phyloP scores from a whole-genome alignment of 768 basidiomycete genomes.

The Tulasnella sp. region DNA sequence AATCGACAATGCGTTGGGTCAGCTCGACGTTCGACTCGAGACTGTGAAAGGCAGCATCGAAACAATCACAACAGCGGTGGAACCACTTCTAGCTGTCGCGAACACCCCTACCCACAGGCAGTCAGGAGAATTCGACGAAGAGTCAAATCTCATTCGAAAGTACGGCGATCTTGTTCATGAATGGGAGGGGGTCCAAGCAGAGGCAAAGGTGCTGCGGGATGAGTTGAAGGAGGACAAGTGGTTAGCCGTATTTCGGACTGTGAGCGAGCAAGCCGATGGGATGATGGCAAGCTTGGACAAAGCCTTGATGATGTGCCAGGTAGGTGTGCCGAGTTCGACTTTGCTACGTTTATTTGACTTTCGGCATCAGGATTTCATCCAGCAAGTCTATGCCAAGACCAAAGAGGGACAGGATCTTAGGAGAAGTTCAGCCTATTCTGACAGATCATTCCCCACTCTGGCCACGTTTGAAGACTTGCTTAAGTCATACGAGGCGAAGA shows the following conservation, averaged over 20 bases:
- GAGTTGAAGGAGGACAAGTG: conserved; percentile 97
- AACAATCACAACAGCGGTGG: conserved; percentile 59
- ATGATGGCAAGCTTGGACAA: conserved; percentile 98
- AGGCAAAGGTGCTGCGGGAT: conserved; percentile 75
- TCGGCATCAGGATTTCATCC: conserved; percentile 67
- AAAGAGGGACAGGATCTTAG: background rate
- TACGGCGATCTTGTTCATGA: conserved; percentile 67
- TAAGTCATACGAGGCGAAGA: conserved; percentile 81
- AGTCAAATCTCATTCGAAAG: conserved; percentile 60
- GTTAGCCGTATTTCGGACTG: conserved; percentile 90
- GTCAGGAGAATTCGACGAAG: conserved; percentile 40
- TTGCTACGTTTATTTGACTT: background rate
- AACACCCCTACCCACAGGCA: conserved; percentile 46
- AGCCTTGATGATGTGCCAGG: conserved; percentile 84
- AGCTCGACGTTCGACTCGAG: conserved; percentile 73
- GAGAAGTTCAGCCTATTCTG: conserved; percentile 18
- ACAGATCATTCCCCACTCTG: conserved; percentile 1
- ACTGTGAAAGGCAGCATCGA: conserved; percentile 68
- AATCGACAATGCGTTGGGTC: conserved; percentile 78
- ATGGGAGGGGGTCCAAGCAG: conserved; percentile 77
- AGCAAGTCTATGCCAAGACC: conserved; percentile 55
- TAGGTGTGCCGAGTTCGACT: conserved; percentile 37
- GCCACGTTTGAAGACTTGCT: conserved; percentile 40
- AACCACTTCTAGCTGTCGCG: conserved; percentile 51
- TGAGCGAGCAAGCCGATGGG: conserved; percentile 90